Base-by-base conservation (phyloP, 2,329 filamentous ascomycete genomes). In the Fusarium circinatum region DNA sequence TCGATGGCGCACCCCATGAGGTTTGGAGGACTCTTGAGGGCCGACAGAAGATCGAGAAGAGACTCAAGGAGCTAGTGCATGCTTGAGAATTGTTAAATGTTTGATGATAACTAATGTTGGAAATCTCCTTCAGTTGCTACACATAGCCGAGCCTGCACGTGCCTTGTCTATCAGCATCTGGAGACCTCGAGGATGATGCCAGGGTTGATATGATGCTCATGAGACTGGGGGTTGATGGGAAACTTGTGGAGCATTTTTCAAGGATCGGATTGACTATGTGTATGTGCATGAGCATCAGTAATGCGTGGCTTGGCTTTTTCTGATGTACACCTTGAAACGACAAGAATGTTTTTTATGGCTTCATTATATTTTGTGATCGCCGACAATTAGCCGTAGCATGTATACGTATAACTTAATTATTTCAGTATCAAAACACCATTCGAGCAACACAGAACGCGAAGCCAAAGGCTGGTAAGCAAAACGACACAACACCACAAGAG, bases 1-100 rank as follows among this genome's bases (percentile, higher is more conserved):
- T 98, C 17, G 90, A 93, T 65, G 89, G 92, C 71, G 95, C 95
- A 7, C 93, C 95, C 10, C 94, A 97, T 81, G 89, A 95, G 80
- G 92, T 98, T 1, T 99, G 96, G 96, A 85, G 85, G 76, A 94
- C 92, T 7, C 81, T 87, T 5, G 89, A 95, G 54, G 96, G 96
- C 2, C 87, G 94, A 62, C 83, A 90, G 58, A 83, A 90, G 52
- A 91, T 98, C 82, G 95, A 97, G 85, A 93, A 92, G 86, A 89
- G 94, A 76, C 83, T 98, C 77, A 88, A 85, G 71, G 86, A 95
- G 79, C 80, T 98, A 71, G 89, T 96, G 34, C 71, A 80, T 56
- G 77, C 72, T 62, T 79, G 72, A 78, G 51, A 22, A 22, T 22
- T 22, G 26, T 20, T 34, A 45, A 20, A 22, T 13, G 20, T 26